Conservation (phyloP, 768 basidiomycete genomes). For the Macrocybe gigantea region DNA sequence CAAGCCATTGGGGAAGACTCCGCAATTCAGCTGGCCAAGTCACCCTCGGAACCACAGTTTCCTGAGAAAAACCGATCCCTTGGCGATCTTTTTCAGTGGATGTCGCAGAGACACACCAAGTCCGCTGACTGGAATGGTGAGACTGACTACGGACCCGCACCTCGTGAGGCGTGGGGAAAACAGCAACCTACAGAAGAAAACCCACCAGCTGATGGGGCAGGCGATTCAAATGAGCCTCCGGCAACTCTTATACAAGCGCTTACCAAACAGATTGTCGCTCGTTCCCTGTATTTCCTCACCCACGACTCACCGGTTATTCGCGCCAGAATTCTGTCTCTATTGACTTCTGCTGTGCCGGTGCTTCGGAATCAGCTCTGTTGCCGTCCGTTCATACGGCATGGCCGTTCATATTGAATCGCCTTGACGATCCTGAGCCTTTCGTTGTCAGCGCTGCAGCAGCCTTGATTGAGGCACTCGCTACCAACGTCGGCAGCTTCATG, state of each 20-base stretch:
- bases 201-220: slow-evolving; percentile 17
- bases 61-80: slow-evolving; percentile 22
- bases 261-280: slow-evolving; percentile 79
- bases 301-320: slow-evolving; percentile 86
- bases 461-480: slow-evolving; percentile 67
- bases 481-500: slow-evolving; percentile 82
- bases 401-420: slow-evolving; percentile 89
- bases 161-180: slow-evolving; percentile 52
- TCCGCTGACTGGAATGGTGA: slow-evolving; percentile 28
- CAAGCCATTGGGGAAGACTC: slow-evolving; percentile 64
- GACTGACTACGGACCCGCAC: slow-evolving; percentile 54
- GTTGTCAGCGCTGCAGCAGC: slow-evolving; percentile 74
- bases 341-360: slow-evolving; percentile 70
- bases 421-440: slow-evolving; percentile 67
- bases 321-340: slow-evolving; percentile 70
- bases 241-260: slow-evolving; percentile 70
- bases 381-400: slow-evolving; percentile 85
- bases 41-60: slow-evolving; percentile 7
- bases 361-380: slow-evolving; percentile 67
- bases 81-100: slow-evolving; percentile 61
- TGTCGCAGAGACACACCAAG: slow-evolving; percentile 39
- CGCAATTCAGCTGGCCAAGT: slow-evolving; percentile 11
- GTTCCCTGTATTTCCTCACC: slow-evolving; percentile 87
- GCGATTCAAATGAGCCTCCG: slow-evolving; percentile 35
- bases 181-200: slow-evolving; percentile 11